Conservation (phyloP, 2,329 filamentous ascomycete genomes). For the Penicillium sp. region DNA sequence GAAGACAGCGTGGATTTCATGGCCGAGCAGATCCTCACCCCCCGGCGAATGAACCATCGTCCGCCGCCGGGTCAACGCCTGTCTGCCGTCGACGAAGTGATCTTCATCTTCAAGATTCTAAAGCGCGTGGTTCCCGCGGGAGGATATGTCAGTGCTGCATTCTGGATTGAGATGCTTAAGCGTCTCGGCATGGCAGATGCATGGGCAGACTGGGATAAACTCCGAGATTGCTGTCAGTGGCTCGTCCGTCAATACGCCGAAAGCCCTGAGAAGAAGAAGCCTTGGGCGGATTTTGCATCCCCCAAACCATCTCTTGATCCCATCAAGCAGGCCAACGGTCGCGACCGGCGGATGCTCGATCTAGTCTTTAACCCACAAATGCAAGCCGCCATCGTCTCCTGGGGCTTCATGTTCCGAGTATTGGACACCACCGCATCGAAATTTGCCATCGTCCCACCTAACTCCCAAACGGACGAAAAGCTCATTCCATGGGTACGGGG, state of each 20-base stretch:
- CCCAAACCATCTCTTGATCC: not conserved
- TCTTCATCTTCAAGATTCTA: slow-evolving; percentile 50
- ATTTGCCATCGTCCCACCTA: slow-evolving; percentile 22
- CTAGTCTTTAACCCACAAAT: slow-evolving; percentile 45
- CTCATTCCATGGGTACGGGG: slow-evolving; percentile 44
- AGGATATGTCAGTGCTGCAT: slow-evolving; percentile 41
- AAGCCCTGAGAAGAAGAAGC: slow-evolving; percentile 9
- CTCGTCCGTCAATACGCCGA: slow-evolving; percentile 47
- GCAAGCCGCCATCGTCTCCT: slow-evolving; percentile 51
- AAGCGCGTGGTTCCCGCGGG: slow-evolving; percentile 50
- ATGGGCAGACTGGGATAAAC: slow-evolving; percentile 48
- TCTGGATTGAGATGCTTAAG: slow-evolving; percentile 61
- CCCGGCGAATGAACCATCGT: slow-evolving; percentile 28
- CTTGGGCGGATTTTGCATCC: slow-evolving; percentile 12
- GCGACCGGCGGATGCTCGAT: slow-evolving; percentile 32
- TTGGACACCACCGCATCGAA: slow-evolving; percentile 20
- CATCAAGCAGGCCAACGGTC: not conserved
- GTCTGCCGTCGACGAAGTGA: slow-evolving; percentile 40
- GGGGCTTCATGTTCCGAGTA: slow-evolving; percentile 48
- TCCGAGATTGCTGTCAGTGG: slow-evolving; percentile 54
- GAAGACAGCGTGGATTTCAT: slow-evolving; percentile 47
- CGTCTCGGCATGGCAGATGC: slow-evolving; percentile 57
- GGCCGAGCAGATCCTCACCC: slow-evolving; percentile 36
- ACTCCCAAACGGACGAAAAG: slow-evolving; percentile 14
- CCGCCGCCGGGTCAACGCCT: slow-evolving; percentile 27